A percentile compares a stretch with the other conserved stretches of the same genome.
Conservation (phyloP, 495 filamentous ascomycete species). For the Rostrohypoxylon terebratum region DNA sequence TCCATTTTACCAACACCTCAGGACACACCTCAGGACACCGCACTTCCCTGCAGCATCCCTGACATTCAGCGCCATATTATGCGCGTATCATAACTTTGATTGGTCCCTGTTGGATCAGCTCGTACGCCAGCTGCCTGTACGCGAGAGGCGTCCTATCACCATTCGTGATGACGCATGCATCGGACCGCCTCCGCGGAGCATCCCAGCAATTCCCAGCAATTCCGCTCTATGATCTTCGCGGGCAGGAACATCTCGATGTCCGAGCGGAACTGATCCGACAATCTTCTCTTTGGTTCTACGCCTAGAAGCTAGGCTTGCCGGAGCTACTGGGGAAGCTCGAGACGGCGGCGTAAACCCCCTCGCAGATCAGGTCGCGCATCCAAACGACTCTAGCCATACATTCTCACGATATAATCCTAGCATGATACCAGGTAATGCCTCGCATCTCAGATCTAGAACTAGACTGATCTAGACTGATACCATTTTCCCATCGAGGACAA, state of each 20-base stretch:
- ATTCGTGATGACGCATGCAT: neutral
- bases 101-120: neutral
- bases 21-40: neutral
- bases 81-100: neutral
- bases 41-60: neutral
- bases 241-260: no score
- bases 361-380: neutral
- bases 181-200: neutral
- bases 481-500: neutral
- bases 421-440: neutral
- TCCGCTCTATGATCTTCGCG: neutral
- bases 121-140: neutral
- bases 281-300: neutral
- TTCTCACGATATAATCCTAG: no score
- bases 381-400: neutral
- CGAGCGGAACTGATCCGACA: no score
- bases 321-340: neutral
- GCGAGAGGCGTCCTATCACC: neutral
- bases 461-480: no score
- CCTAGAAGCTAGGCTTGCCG: neutral
- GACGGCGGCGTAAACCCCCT: neutral
- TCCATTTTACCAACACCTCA: neutral
- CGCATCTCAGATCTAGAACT: neutral
- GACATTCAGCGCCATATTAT: neutral
- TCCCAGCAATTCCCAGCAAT: neutral